These are phyloP conservation scores for Blastocladiella emersonii DNA, from an alignment of 371 early-diverging fungal genomes.

Conservation along the genomic window DNA sequence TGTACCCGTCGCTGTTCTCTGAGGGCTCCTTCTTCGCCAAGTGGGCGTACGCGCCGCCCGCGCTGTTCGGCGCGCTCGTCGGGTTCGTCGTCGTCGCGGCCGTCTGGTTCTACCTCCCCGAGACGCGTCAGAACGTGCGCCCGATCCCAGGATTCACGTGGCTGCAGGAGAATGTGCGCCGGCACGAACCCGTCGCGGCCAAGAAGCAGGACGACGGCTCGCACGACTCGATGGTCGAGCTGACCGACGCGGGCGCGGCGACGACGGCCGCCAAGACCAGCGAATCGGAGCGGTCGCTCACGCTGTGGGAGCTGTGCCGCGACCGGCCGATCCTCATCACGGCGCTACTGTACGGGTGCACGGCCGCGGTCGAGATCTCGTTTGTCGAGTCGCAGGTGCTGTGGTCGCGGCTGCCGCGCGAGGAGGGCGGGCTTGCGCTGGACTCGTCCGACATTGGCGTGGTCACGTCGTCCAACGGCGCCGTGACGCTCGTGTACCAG, in stretches of 20 bases:
- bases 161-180: not conserved
- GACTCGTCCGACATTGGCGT: conserved; percentile 10
- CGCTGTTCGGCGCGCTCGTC: conserved; percentile 6
- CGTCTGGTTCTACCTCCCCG: not conserved
- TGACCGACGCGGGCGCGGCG: too few species aligned
- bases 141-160: not conserved
- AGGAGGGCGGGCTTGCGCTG: conserved; percentile 11
- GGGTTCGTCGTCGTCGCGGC: not conserved
- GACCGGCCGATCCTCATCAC: not conserved
- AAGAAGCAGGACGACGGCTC: not conserved
- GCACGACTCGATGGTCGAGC: too few species aligned
- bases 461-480: conserved; percentile 12
- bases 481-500: conserved; percentile 15
- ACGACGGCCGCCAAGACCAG: not conserved
- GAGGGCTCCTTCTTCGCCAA: conserved; percentile 13
- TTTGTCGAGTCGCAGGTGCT: not conserved
- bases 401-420: conserved; percentile 10
- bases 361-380: not conserved
- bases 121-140: not conserved
- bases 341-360: not conserved
- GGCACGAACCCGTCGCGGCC: not conserved
- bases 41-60: conserved; percentile 16
- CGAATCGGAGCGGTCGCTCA: not conserved
- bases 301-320: not conserved
- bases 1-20: conserved; percentile 15